A percentile compares a stretch with the other conserved stretches of the same genome.
Conservation (phyloP, 2,329 filamentous ascomycete genomes). For the Diaporthe helianthi region DNA sequence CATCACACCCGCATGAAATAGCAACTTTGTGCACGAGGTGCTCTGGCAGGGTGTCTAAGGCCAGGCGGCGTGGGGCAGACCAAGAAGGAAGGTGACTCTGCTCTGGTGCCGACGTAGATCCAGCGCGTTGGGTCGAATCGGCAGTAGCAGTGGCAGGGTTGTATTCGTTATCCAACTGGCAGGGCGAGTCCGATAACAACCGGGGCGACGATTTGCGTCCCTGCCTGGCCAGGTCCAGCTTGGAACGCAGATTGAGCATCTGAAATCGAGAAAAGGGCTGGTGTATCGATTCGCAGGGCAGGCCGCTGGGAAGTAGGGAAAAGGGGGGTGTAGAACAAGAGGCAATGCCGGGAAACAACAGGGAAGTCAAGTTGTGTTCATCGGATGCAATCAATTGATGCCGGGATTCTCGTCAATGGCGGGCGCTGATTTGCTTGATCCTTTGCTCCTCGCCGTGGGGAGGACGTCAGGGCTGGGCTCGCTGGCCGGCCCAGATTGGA, state of each 20-base stretch:
- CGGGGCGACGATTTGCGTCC: conserved; percentile 31
- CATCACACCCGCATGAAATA: conserved; percentile 26
- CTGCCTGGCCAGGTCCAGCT: conserved; percentile 35
- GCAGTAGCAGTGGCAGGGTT: conserved; percentile 30
- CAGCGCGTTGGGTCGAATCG: conserved; percentile 15
- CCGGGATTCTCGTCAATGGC: not conserved
- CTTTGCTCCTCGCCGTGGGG: not conserved
- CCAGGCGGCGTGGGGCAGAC: conserved; percentile 18
- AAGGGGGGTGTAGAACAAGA: not conserved
- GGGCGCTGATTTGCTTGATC: not conserved
- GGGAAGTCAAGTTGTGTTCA: not conserved
- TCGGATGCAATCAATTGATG: conserved; percentile 3
- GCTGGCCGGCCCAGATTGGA: conserved; percentile 4
- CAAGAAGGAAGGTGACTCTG: conserved; percentile 13
- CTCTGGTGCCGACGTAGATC: conserved; percentile 3
- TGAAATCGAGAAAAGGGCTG: conserved; percentile 2
- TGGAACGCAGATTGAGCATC: conserved; percentile 35
- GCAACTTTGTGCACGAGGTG: conserved; percentile 31
- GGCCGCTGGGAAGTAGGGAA: not conserved
- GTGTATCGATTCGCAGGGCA: not conserved
- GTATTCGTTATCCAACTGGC: conserved; percentile 30
- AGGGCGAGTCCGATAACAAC: conserved; percentile 16
- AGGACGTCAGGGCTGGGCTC: conserved; percentile 1
- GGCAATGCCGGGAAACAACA: not conserved
- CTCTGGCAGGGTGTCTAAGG: conserved; percentile 30